phyloP scores from a whole-genome alignment of 257 asterid genomes.

The Petrea volubilis region DNA sequence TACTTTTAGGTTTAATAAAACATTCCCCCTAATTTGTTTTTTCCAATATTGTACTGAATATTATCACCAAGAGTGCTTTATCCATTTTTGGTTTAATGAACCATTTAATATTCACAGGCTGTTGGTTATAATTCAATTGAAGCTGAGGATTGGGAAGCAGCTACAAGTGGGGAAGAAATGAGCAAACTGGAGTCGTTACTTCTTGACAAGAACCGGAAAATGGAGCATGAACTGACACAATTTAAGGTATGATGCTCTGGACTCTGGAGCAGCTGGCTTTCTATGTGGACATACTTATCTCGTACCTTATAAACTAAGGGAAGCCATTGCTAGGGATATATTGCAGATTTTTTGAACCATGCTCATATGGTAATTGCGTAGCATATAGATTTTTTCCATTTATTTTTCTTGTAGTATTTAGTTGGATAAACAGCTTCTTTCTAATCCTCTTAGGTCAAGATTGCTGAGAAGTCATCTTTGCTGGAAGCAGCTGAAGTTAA shows the following conservation, averaged over 20 bases:
- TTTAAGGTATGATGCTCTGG: conserved; percentile 59
- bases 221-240: conserved; percentile 98
- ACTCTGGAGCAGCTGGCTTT: conserved; percentile 15
- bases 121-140: conserved; percentile 99
- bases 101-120: conserved; percentile 55
- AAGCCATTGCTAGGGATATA: conserved; percentile 16
- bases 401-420: background rate
- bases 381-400: background rate
- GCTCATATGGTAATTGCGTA: conserved; percentile 1
- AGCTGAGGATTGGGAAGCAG: conserved; percentile 99
- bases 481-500: conserved; percentile 84
- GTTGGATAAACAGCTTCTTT: conserved; percentile 23
- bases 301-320: background rate
- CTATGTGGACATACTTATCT: background rate
- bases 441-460: conserved; percentile 65
- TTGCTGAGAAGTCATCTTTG: conserved; percentile 72
- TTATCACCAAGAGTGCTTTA: background rate
- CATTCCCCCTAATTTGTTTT: background rate
- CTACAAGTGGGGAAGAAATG: conserved; percentile 97
- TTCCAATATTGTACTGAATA: background rate
- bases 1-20: background rate
- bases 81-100: conserved; percentile 1
- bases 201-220: conserved; percentile 95
- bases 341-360: conserved; percentile 1
- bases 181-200: conserved; percentile 95